Base-by-base conservation (phyloP, 169 alveolate species). In the Eimeria necatrix region DNA sequence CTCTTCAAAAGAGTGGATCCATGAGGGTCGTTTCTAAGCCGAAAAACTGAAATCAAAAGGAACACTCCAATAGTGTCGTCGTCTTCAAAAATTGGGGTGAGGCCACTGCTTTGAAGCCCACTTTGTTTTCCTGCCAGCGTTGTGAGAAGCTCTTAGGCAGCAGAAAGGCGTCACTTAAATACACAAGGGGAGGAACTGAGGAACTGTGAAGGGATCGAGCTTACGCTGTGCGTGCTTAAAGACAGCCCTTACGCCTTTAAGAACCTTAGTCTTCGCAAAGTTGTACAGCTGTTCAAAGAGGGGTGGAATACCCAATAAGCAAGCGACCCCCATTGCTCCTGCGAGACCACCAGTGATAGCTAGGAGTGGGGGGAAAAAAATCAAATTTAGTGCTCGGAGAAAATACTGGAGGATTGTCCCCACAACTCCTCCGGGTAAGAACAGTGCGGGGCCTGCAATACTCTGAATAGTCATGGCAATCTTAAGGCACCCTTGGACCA, bases 281-380 rank as follows among this genome's bases (percentile, higher is more conserved):
- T 59, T 61, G 92, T 56, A 56, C 4, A 85, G 6, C 22, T 85
- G 41, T 24, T 51, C 16, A 41, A 85, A 46, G 60, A 85, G 81
- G 32, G 60, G 49, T 60, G 92, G 80, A 68, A 85, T 71, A 24
- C 92, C 92, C 80, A 85, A 22, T 22, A 85, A 59, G 61, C 92
- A 85, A 18, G 92, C 76, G 56, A 85, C 92, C 16, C 92, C 92
- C 92, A 85, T 61, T 41, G 92, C 92, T 61, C 59, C 92, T 49
- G 92, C 92, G 48, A 85, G 80, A 22, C 92, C 92, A 41, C 80
- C 78, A 6, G 76, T 85, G 80, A 85, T 41, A 41, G 92, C 92
- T 60, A 85, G 20, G 51, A 85, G 92, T 32, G 92, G 78, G 4
- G 92, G 92, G 46, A 85, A 85, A 7, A 59, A 60, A 32, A 85